Percentiles rank a stretch among this genome's conserved stretches.
Conservation (phyloP, 257 asterid species). For the Verbascum thapsus region DNA sequence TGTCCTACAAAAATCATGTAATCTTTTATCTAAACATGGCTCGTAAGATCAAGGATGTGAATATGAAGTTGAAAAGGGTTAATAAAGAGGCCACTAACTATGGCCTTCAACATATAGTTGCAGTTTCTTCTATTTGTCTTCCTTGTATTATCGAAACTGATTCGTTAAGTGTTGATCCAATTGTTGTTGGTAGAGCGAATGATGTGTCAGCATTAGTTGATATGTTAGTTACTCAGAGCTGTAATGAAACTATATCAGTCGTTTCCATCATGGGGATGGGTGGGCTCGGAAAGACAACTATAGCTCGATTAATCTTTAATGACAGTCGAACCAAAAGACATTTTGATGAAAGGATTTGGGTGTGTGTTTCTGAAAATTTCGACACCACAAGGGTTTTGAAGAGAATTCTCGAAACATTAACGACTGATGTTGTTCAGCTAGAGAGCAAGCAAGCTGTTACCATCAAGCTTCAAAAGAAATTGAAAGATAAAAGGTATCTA, state of each 20-base stretch:
- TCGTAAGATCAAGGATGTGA: conserved; percentile 23
- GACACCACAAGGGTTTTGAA: conserved; percentile 24
- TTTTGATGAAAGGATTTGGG: conserved; percentile 30
- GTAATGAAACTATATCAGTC: conserved; percentile 17
- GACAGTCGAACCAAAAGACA: not conserved
- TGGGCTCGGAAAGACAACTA: conserved; percentile 31
- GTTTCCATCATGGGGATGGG: conserved; percentile 28
- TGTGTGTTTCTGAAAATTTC: conserved; percentile 25
- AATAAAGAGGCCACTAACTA: not conserved
- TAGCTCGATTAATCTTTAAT: conserved; percentile 25
- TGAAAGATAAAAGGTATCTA: conserved; percentile 13
- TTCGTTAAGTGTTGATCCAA: conserved; percentile 6
- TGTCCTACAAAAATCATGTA: not conserved
- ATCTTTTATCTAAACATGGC: conserved; percentile 6
- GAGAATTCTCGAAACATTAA: conserved; percentile 11
- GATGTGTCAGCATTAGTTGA: conserved; percentile 10
- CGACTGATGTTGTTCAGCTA: not conserved
- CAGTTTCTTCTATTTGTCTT: not conserved
- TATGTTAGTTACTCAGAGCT: not conserved
- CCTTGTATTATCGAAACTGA: conserved; percentile 17
- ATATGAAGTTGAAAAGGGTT: not conserved
- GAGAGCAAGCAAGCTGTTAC: conserved; percentile 16
- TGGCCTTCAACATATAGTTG: conserved; percentile 5
- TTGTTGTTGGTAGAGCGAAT: conserved; percentile 26
- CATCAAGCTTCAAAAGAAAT: not conserved